Percentiles rank a stretch among this genome's conserved stretches.
Evolutionary conservation across 2,329 filamentous ascomycete genomes (phyloP).

Genomic region (Pestalotiopsis sp.): DNA sequence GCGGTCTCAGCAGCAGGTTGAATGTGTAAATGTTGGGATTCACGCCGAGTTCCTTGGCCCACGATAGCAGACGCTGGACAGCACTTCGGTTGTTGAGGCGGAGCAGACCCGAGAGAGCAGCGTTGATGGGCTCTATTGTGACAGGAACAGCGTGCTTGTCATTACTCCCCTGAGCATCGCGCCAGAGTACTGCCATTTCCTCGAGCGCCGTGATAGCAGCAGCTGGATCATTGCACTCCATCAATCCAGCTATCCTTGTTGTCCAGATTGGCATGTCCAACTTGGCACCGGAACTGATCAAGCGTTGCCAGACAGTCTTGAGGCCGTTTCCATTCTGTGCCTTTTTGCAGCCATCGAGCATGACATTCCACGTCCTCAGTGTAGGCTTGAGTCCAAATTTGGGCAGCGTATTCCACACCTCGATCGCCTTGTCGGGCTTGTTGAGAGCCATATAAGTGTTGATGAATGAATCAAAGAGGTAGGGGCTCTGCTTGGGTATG

Average conservation of each 20-base stretch:
- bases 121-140: conserved; percentile 68
- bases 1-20: conserved; percentile 69
- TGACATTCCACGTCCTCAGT: conserved; percentile 69
- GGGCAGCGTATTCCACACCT: conserved; percentile 28
- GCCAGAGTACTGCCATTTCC: conserved; percentile 68
- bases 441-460: conserved; percentile 28
- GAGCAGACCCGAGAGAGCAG: conserved; percentile 67
- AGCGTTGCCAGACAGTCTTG: conserved; percentile 68
- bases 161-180: conserved; percentile 36
- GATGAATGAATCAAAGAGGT: conserved; percentile 32
- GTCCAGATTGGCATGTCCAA: conserved; percentile 73
- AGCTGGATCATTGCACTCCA: conserved; percentile 55
- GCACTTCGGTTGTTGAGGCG: conserved; percentile 46
- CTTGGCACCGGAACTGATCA: conserved; percentile 57
- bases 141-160: conserved; percentile 55
- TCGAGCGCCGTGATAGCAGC: conserved; percentile 65
- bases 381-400: conserved; percentile 58
- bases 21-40: conserved; percentile 62
- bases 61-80: conserved; percentile 59
- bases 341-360: conserved; percentile 72
- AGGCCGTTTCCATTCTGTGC: conserved; percentile 62
- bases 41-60: conserved; percentile 59
- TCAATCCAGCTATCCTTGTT: conserved; percentile 67
- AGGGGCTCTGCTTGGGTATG: conserved; percentile 22
- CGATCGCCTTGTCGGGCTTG: conserved; percentile 29